phyloP scores from a whole-genome alignment of 805 yeast species.

The Yarrowia divulgata region DNA sequence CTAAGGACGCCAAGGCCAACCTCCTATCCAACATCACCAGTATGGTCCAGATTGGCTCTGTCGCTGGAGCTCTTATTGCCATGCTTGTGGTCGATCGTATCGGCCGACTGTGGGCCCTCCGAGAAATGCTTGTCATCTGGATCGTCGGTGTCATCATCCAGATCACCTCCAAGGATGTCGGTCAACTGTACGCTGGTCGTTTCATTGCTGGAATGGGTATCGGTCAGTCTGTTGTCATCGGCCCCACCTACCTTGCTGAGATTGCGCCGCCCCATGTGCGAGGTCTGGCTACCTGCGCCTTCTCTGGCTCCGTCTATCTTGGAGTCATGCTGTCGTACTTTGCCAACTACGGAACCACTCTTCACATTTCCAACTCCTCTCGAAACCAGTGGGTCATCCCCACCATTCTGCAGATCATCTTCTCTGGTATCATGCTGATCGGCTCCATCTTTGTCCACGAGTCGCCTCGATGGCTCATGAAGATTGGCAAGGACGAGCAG shows the following conservation, averaged over 20 bases:
- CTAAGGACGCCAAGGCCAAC: conserved; percentile 54
- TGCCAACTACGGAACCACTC: conserved; percentile 60
- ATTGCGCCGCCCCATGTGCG: conserved; percentile 61
- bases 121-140: conserved; percentile 56
- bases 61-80: conserved; percentile 62
- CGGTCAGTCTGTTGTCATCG: conserved; percentile 65
- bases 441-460: conserved; percentile 57
- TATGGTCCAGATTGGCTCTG: conserved; percentile 65
- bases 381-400: conserved; percentile 62
- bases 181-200: conserved; percentile 64
- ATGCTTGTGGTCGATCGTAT: conserved; percentile 58
- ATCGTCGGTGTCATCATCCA: conserved; percentile 58
- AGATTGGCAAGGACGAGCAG: conserved; percentile 53
- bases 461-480: conserved; percentile 61
- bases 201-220: conserved; percentile 62
- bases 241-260: conserved; percentile 63
- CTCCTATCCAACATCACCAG: conserved; percentile 61
- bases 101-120: conserved; percentile 61
- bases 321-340: conserved; percentile 59
- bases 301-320: conserved; percentile 65
- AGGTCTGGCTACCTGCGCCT: conserved; percentile 61
- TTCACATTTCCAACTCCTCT: conserved; percentile 53
- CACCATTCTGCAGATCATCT: conserved; percentile 49
- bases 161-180: conserved; percentile 55
- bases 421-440: conserved; percentile 57